Evolutionary conservation across 192 early-diverging fungal species (phyloP), one percentile per base, ranked within the genome.

Genomic region (Backusella sp.): DNA sequence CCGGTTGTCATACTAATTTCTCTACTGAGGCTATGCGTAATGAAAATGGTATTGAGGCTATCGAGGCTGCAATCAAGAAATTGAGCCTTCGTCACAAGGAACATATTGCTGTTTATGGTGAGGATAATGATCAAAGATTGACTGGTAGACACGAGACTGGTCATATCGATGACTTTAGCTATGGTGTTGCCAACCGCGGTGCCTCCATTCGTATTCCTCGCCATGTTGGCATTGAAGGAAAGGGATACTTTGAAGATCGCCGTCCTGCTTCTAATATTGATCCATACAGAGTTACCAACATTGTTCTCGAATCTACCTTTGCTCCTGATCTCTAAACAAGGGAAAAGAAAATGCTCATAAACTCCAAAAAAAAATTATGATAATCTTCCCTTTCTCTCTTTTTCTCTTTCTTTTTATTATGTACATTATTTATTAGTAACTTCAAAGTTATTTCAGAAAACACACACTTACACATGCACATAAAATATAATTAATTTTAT

Each of bases 211-310:
- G 87, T 76, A 88, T 88, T 77, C 87, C 87, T 39, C 79, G 87
- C 59, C 86, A 85, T 70, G 87, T 88, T 8, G 85, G 83, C 30
- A 82, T 79, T 37, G 76, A 82, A 75, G 87, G 87, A 21, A 85
- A 86, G 68, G 87, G 87, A n/a, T 88, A 88, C 56, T 70, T 88
- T 72, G 87, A 88, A 77, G 87, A 88, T 73, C 75, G 87, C 32
- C 80, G 87, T 32, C 87, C 87, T 37, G 87, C 87, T 66, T 87
- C 85, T 66, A 88, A 88, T 70, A 88, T 88, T 66, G 87, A 88
- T 66, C 87, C 87, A 53, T 88, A 88, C 59, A 78, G 76, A 52
- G 87, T 88, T 11, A 88, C 87, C 5, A 75, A 74, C 73, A 84
- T 88, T 62, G 66, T 88, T 70, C 70, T 86, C 41, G 78, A 85